phyloP scores from a whole-genome alignment of 805 yeast genomes.

The Kurtzmaniella fragi region DNA sequence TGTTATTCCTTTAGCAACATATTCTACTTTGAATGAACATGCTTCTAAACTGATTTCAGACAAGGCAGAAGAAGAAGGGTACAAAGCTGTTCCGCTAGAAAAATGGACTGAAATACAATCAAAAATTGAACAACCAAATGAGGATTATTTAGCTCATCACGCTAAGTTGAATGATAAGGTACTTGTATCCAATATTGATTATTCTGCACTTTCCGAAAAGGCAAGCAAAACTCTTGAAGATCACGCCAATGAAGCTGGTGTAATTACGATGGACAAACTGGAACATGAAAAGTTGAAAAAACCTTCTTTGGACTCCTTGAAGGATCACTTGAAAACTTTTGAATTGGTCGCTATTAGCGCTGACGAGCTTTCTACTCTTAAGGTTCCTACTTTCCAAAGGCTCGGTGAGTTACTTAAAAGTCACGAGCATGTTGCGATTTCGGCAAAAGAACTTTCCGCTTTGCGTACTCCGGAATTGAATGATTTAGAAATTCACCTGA shows the following conservation, averaged over 20 bases:
- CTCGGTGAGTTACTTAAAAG: constrained; percentile 8
- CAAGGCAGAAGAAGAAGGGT: neutral
- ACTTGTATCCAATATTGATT: neutral
- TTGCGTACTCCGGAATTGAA: constrained; percentile 13
- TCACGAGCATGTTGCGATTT: constrained; percentile 11
- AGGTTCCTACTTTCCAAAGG: constrained; percentile 5
- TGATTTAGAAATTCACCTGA: constrained; percentile 7
- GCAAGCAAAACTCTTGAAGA: neutral
- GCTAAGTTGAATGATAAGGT: neutral
- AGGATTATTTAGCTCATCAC: neutral
- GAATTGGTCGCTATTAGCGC: too few species aligned
- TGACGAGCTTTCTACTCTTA: neutral
- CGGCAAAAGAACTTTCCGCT: constrained; percentile 8
- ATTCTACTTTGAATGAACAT: neutral
- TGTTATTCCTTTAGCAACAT: neutral
- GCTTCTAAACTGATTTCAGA: neutral
- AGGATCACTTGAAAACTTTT: too few species aligned
- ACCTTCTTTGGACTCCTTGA: constrained; percentile 1
- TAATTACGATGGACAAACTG: neutral
- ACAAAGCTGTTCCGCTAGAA: constrained; percentile 1
- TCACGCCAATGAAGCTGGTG: neutral
- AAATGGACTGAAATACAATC: constrained; percentile 5
- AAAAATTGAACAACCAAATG: neutral
- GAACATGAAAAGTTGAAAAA: neutral
- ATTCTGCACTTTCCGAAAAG: neutral